These are phyloP conservation scores for Metschnikowia baotianmanensis DNA, from an alignment of 805 yeast genomes.

Conservation along the genomic window DNA sequence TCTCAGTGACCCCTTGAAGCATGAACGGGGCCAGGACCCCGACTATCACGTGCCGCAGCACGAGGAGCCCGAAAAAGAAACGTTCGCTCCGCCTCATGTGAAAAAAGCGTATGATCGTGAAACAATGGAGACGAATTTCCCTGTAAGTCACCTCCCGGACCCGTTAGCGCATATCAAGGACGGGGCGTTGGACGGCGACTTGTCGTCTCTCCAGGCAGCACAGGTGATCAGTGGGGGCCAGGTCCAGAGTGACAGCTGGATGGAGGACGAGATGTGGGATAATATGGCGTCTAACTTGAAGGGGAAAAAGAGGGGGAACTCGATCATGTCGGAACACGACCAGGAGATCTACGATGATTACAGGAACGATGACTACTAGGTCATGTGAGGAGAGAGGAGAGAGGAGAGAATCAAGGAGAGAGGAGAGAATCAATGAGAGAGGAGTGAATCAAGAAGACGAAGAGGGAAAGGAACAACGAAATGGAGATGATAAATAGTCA, in stretches of 20 bases:
- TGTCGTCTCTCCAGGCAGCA: constrained; percentile 39
- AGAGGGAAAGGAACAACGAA: too few species aligned
- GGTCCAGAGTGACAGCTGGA: constrained; percentile 34
- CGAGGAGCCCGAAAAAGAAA: not conserved
- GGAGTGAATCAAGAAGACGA: too few species aligned
- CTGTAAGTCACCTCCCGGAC: constrained; percentile 39
- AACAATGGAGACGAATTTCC: too few species aligned
- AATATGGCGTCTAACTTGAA: too few species aligned
- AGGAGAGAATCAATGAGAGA: too few species aligned
- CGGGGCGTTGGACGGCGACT: constrained; percentile 31
- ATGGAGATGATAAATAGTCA: too few species aligned
- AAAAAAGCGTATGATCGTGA: constrained; percentile 20
- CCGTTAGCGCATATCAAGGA: constrained; percentile 44
- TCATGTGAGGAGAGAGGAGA: not conserved
- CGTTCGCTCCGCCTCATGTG: constrained; percentile 3
- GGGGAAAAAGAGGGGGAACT: too few species aligned
- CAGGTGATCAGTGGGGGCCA: constrained; percentile 41
- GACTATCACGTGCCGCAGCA: constrained; percentile 14
- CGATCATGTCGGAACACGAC: constrained; percentile 29
- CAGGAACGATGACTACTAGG: constrained; percentile 34
- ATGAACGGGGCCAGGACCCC: constrained; percentile 9
- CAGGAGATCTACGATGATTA: constrained; percentile 44
- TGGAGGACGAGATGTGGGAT: constrained; percentile 32
- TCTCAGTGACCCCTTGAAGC: constrained; percentile 20
- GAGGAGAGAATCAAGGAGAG: not conserved